Percentiles rank a stretch among this genome's conserved stretches.
Evolutionary conservation across 2,329 filamentous ascomycete genomes (phyloP).

Genomic region (Hansfordia pulvinata): DNA sequence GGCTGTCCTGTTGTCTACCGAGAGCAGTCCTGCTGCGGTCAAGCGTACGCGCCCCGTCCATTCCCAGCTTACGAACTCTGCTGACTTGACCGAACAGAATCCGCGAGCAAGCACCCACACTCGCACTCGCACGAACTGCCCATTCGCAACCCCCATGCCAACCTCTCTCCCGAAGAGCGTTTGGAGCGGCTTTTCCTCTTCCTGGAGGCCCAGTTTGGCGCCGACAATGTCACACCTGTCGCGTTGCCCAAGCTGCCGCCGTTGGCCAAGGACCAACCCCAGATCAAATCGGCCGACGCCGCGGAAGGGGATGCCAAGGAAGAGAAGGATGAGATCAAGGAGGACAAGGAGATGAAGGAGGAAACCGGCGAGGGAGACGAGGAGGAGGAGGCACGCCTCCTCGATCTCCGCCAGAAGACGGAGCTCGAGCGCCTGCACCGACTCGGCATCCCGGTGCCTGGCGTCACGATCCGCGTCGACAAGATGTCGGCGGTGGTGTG

Average conservation of each 20-base stretch:
- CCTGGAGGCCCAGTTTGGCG: conserved; percentile 90
- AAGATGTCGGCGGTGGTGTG: conserved; percentile 80
- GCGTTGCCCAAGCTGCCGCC: conserved; percentile 43
- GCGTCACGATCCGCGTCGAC: conserved; percentile 75
- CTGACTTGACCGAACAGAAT: conserved; percentile 26
- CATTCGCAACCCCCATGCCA: conserved; percentile 58
- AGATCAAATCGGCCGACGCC: background rate
- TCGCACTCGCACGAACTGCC: conserved; percentile 35
- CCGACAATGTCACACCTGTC: conserved; percentile 68
- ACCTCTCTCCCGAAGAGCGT: conserved; percentile 59
- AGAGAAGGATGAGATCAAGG: conserved; percentile 9
- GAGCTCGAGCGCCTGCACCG: conserved; percentile 71
- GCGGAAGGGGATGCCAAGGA: conserved; percentile 13
- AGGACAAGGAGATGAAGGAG: conserved; percentile 4
- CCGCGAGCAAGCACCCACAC: conserved; percentile 42
- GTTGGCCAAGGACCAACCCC: conserved; percentile 14
- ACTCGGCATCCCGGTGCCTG: conserved; percentile 81
- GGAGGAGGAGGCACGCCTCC: conserved; percentile 26
- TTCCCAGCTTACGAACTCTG: background rate
- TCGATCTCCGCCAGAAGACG: conserved; percentile 40
- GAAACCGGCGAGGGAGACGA: conserved; percentile 11
- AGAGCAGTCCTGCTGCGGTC: conserved; percentile 88
- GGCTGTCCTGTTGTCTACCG: conserved; percentile 80
- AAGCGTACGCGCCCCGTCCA: conserved; percentile 49
- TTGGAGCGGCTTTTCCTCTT: conserved; percentile 86